Evolutionary conservation across 768 basidiomycete genomes (phyloP).

Genomic region (Clathrus columnatus): DNA sequence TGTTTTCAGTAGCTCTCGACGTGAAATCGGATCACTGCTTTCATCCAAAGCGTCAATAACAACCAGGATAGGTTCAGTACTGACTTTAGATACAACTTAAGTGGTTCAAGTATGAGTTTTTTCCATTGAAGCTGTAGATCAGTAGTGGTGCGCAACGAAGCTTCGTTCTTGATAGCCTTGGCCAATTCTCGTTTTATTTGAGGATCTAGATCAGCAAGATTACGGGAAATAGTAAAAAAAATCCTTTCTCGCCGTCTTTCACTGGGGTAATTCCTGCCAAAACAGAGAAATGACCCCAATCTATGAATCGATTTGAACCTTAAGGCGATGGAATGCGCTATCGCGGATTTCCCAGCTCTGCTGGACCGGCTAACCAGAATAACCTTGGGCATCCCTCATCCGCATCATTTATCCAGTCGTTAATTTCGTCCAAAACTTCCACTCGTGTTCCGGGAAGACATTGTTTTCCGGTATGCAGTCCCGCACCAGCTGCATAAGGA

Average conservation of each 20-base stretch:
- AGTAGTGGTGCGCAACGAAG: neutral
- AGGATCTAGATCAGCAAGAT: slow-evolving; percentile 2
- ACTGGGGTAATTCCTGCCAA: neutral
- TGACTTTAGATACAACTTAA: no score
- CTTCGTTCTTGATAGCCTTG: neutral
- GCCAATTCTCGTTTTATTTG: neutral
- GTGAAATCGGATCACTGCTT: neutral
- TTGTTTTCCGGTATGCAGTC: neutral
- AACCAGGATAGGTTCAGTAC: neutral
- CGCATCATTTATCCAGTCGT: slow-evolving; percentile 3
- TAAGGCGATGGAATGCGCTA: slow-evolving; percentile 12
- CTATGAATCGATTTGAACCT: neutral
- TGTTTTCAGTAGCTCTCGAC: neutral
- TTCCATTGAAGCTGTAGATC: neutral
- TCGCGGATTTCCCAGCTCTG: slow-evolving; percentile 15
- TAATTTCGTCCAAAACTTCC: slow-evolving; percentile 1
- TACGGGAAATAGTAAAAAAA: slow-evolving; percentile 12
- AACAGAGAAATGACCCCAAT: neutral
- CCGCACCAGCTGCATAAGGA: neutral
- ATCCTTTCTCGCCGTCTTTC: neutral
- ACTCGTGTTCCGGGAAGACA: slow-evolving; percentile 11
- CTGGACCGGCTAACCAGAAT: slow-evolving; percentile 10
- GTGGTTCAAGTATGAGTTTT: no score
- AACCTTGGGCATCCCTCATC: neutral
- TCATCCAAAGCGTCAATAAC: slow-evolving; percentile 1